Percentiles rank a stretch among this genome's conserved stretches.
These are phyloP conservation scores for Alternaria arbusti DNA, from an alignment of 2,329 filamentous ascomycete genomes.

Conservation along the genomic window DNA sequence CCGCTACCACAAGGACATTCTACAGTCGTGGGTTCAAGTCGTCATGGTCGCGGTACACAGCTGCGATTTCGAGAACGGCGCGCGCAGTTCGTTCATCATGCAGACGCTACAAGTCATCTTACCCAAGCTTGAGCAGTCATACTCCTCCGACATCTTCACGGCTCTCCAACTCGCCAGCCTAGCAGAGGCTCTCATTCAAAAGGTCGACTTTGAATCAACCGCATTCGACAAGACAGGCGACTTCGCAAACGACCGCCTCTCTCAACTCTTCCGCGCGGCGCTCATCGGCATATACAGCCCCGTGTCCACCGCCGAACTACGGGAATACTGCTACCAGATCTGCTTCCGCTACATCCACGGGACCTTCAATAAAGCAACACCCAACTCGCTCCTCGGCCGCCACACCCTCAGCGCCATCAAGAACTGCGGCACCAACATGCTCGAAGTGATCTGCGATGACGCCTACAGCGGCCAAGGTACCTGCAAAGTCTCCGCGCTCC, in stretches of 20 bases:
- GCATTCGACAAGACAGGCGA: constrained; percentile 63
- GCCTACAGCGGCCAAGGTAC: constrained; percentile 82
- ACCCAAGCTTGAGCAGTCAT: constrained; percentile 82
- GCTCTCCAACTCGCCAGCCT: constrained; percentile 79
- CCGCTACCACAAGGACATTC: constrained; percentile 66
- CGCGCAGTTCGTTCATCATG: constrained; percentile 78
- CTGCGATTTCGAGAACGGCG: constrained; percentile 76
- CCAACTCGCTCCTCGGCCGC: constrained; percentile 41
- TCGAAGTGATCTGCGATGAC: constrained; percentile 91
- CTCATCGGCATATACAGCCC: constrained; percentile 79
- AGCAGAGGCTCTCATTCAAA: constrained; percentile 74
- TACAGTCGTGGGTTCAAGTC: constrained; percentile 85
- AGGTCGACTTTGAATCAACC: constrained; percentile 65
- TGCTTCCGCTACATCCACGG: constrained; percentile 84
- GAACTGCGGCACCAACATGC: constrained; percentile 78
- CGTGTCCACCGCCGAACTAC: constrained; percentile 71
- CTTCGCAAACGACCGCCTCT: constrained; percentile 85
- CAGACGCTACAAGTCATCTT: constrained; percentile 87
- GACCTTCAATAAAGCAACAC: constrained; percentile 59
- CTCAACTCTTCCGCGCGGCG: constrained; percentile 88
- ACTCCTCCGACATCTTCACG: constrained; percentile 71
- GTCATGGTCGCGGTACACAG: constrained; percentile 82
- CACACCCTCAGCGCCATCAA: constrained; percentile 74
- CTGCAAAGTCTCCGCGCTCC: constrained; percentile 83
- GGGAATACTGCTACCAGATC: constrained; percentile 89